Evolutionary conservation across 2,329 filamentous ascomycete species (phyloP), one percentile per base, ranked within the genome.

Genomic region (Pseudogymnoascus sp.): DNA sequence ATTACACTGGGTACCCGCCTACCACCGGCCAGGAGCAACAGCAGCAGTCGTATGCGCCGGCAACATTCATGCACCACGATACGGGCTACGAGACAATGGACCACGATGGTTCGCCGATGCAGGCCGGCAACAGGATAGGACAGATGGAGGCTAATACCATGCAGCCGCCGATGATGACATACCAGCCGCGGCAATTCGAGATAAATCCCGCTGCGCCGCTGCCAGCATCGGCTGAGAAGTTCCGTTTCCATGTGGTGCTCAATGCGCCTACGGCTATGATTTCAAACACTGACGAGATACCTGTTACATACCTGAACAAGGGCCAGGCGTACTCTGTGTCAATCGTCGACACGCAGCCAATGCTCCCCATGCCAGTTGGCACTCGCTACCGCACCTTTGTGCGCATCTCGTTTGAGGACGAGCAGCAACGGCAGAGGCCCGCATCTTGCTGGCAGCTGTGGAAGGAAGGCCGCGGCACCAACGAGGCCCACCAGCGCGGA

Each of bases 191-290:
- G 11, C 79, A 78, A 22, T 80, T 80, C 61, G 69, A 78, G 39
- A 74, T 81, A 70, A 69, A 76, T 11, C 77, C 81, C 70, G 68
- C 75, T 16, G 74, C 80, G 33, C 72, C 75, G 1, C 73, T 85
- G 35, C 83, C 84, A 5, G 69, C 80, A 1, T 80, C 80, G 0
- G 82, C 81, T 8, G 87, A 90, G 69, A 89, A 87, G 71, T 97
- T 97, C 72, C 90, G 94, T 41, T 97, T 91, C 72, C 90, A 94
- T 72, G 88, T 91, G 60, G 94, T 91, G 0, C 77, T 99, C 52
- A 95, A 96, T 73, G 93, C 94, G 1, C 92, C 93, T 2, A 99
- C 94, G 0, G 94, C 94, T 6, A 99, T 97, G 94, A 88, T 95
- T 71, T 95, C 90, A 74, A 87, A 92, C 65, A 77, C 86, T 1